Conservation (phyloP, 2,329 filamentous ascomycete species). For the Trichoderma sp. region DNA sequence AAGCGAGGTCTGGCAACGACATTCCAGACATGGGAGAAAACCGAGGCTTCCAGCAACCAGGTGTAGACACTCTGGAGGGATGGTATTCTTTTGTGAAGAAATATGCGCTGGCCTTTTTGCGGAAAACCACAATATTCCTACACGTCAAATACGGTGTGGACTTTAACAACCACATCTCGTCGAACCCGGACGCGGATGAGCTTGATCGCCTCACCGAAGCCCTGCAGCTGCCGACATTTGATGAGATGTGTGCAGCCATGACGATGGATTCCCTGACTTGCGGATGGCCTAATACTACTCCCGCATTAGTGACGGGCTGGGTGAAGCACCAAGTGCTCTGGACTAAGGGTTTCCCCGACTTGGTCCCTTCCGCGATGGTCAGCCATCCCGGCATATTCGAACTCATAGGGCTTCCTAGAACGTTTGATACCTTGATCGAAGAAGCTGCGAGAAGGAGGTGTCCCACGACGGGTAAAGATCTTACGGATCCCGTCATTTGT, state of each 20-base stretch:
- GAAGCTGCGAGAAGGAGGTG: constrained; percentile 84
- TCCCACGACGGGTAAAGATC: constrained; percentile 86
- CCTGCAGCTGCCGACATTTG: constrained; percentile 75
- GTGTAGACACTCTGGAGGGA: constrained; percentile 56
- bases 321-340: constrained; percentile 64
- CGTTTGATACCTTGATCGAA: constrained; percentile 90
- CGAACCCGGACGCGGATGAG: constrained; percentile 70
- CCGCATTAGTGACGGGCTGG: constrained; percentile 67
- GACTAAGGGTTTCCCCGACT: constrained; percentile 38
- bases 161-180: constrained; percentile 71
- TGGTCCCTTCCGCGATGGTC: constrained; percentile 52
- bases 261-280: constrained; percentile 49
- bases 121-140: constrained; percentile 81
- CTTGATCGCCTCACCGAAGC: constrained; percentile 78
- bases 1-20: constrained; percentile 39
- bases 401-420: constrained; percentile 86
- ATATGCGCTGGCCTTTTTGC: constrained; percentile 87
- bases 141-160: constrained; percentile 89
- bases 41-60: constrained; percentile 58
- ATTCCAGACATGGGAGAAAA: constrained; percentile 44
- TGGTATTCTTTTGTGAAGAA: constrained; percentile 69
- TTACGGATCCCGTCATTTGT: constrained; percentile 89
- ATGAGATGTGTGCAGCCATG: constrained; percentile 72
- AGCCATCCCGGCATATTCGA: constrained; percentile 93
- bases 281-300: constrained; percentile 55